Conservation (phyloP, 2,329 filamentous ascomycete species). For the Xylaria hypoxylon region DNA sequence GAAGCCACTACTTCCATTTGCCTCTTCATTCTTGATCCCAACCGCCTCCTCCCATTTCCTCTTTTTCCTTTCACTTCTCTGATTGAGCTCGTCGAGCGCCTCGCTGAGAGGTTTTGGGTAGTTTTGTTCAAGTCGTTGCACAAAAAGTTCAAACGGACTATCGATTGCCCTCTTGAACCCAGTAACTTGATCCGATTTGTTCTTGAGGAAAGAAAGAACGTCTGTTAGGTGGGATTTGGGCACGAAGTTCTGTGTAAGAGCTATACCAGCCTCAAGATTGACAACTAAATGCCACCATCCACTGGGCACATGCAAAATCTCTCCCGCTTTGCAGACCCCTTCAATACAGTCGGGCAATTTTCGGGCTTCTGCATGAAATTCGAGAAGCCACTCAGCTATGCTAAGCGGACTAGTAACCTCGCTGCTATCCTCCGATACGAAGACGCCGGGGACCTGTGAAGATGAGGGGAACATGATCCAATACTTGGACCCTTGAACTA, state of each 20-base stretch:
- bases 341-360: slow-evolving; percentile 81
- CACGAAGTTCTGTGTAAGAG: slow-evolving; percentile 95
- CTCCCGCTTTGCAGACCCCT: slow-evolving; percentile 84
- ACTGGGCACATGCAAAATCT: slow-evolving; percentile 90
- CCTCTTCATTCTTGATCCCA: slow-evolving; percentile 60
- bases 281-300: slow-evolving; percentile 98
- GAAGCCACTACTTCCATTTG: slow-evolving; percentile 55
- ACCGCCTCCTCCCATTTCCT: slow-evolving; percentile 88
- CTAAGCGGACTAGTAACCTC: slow-evolving; percentile 94
- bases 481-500: slow-evolving; percentile 86
- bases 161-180: slow-evolving; percentile 80
- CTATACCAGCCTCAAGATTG: slow-evolving; percentile 85
- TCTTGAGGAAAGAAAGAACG: slow-evolving; percentile 81
- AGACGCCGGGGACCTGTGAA: slow-evolving; percentile 85
- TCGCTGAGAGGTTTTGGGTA: slow-evolving; percentile 76
- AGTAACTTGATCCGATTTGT: slow-evolving; percentile 87
- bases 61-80: slow-evolving; percentile 73
- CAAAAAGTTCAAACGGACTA: slow-evolving; percentile 81
- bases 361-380: slow-evolving; percentile 87
- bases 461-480: slow-evolving; percentile 98
- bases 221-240: slow-evolving; percentile 78
- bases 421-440: slow-evolving; percentile 86
- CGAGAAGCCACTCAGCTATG: slow-evolving; percentile 95
- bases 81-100: slow-evolving; percentile 73
- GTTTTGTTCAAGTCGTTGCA: slow-evolving; percentile 70